phyloP scores from a whole-genome alignment of 805 yeast species.

The Schizosaccharomyces cryophilus region DNA sequence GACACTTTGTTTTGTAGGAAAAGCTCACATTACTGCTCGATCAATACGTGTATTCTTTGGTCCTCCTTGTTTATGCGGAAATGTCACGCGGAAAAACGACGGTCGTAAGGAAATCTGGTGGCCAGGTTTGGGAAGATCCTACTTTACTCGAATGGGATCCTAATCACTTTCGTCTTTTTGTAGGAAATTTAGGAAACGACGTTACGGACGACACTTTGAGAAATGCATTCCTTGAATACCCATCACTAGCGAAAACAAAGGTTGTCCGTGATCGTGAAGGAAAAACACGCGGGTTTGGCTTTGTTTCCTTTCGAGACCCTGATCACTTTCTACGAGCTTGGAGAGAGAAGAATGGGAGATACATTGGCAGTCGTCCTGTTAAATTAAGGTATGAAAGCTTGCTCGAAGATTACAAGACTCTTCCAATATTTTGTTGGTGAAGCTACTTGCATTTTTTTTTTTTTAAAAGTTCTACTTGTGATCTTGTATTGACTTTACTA shows the following conservation, averaged over 20 bases:
- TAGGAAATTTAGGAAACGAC: slow-evolving; percentile 49
- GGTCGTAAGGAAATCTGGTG: slow-evolving; percentile 23
- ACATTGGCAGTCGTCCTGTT: slow-evolving; percentile 51
- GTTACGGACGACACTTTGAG: slow-evolving; percentile 33
- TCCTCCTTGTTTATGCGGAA: too few species aligned
- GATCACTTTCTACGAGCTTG: slow-evolving; percentile 48
- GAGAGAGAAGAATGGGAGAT: slow-evolving; percentile 53
- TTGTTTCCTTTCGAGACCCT: slow-evolving; percentile 39
- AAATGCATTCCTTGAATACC: slow-evolving; percentile 29
- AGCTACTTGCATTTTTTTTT: too few species aligned
- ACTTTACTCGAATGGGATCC: slow-evolving; percentile 41
- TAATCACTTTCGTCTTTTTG: slow-evolving; percentile 42
- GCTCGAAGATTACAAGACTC: too few species aligned
- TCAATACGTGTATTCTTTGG: background rate
- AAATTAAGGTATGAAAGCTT: slow-evolving; percentile 21
- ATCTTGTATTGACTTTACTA: background rate
- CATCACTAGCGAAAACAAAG: slow-evolving; percentile 30
- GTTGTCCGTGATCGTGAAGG: slow-evolving; percentile 31
- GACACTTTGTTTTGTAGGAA: background rate
- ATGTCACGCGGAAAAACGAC: slow-evolving; percentile 4
- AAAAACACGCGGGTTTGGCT: slow-evolving; percentile 45
- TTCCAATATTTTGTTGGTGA: too few species aligned
- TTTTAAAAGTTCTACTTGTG: slow-evolving; percentile 10
- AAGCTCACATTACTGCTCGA: background rate
- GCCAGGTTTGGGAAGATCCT: slow-evolving; percentile 24